Base-by-base conservation (phyloP, 2,329 filamentous ascomycete species). In the Xylariaceae sp. region DNA sequence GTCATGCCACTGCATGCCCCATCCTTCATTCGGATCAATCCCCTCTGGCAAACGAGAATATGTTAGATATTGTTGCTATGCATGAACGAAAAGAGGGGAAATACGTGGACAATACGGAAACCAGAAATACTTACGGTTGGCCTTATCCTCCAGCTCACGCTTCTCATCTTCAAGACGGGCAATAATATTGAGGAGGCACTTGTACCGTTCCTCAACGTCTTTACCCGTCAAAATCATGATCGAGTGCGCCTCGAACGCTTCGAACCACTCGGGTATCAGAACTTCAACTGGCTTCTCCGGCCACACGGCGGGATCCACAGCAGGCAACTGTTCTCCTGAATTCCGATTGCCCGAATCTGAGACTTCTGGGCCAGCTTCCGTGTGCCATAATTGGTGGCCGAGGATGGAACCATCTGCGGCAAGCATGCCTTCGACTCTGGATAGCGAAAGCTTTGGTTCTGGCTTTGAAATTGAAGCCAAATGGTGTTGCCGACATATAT, bases 201-300 rank as follows among this genome's bases (percentile, higher is more conserved):
- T 55, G 53, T 56, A 70, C 30, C 61, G 56, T 8, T 56, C 55
- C 17, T 62, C 50, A 34, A 34, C 10, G 3, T 61, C 64, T 6
- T n/a, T 6, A 10, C 67, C 67, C 1, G 11, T 11, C 7, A 63
- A 35, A n/a, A 66, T 17, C 7, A 53, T 49, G 18, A 57, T 52
- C n/a, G 51, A 51, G 17, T 47, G 23, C 23, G 23, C 34, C n/a
- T 61, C 60, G 13, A 60, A 53, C 2, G 63, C 35, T 4, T 23
- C 17, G 50, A 70, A 70, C 68, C 68, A 70, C 3, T 70, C 68
- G 4, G 68, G 68, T 18, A 70, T 56, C 15, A 51, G 51, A 8
- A 58, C 57, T 17, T 57, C 17, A 23, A 53, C 49, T 2, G 57
- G 56, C 44, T 56, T 61, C 6, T 59, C 55, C 49, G 55, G 52